Evolutionary conservation across 305 asterid species (phyloP).

Genomic region (Plantago rigida): DNA sequence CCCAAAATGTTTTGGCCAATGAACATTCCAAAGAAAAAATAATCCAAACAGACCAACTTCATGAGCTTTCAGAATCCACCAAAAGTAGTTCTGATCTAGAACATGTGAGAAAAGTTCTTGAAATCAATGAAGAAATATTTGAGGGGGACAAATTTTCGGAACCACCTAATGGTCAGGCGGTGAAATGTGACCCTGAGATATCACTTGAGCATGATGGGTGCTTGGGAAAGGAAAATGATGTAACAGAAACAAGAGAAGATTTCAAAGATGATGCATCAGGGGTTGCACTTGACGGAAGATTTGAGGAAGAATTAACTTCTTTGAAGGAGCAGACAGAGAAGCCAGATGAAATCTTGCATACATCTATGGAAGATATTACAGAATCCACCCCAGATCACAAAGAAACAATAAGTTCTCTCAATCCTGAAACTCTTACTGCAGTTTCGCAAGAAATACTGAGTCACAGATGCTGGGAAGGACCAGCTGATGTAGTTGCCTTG

Average conservation of each 20-base stretch:
- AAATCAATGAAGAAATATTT: background rate
- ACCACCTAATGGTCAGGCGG: constrained; percentile 17
- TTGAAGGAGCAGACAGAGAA: constrained; percentile 26
- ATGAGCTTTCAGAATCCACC: background rate
- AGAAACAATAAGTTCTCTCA: background rate
- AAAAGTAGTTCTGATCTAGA: background rate
- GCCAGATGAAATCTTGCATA: constrained; percentile 24
- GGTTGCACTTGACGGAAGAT: constrained; percentile 5
- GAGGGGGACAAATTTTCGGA: background rate
- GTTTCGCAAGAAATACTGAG: constrained; percentile 13
- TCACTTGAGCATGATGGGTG: background rate
- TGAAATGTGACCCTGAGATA: constrained; percentile 21
- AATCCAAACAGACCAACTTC: background rate
- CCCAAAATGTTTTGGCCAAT: background rate
- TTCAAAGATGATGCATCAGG: constrained; percentile 23
- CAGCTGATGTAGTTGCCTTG: constrained; percentile 1
- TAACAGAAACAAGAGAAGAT: constrained; percentile 26
- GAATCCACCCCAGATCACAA: background rate
- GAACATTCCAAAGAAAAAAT: background rate
- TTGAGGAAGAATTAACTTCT: constrained; percentile 19
- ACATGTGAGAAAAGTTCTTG: background rate
- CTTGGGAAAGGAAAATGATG: background rate
- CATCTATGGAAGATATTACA: background rate
- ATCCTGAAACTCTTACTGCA: background rate
- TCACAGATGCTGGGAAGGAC: constrained; percentile 5